Base-by-base conservation (phyloP, 192 early-diverging fungal genomes). In the Linnemannia exigua region DNA sequence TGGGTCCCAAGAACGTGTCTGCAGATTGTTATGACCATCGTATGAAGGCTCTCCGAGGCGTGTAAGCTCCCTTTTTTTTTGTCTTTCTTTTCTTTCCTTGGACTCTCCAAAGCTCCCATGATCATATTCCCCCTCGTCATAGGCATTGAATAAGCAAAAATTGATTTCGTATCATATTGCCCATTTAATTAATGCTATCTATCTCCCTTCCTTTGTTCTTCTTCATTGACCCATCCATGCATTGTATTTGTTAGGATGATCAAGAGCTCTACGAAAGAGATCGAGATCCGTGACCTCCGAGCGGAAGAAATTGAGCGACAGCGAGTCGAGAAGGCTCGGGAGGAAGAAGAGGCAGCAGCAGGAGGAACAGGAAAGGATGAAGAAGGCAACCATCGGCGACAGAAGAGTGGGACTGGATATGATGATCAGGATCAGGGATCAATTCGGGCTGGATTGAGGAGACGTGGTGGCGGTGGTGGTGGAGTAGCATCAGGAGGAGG, bases 1-100 rank as follows among this genome's bases (percentile, higher is more conserved):
- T 86, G 84, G 84, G 84, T 0, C 84, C 84, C 28, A 71, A 63
- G 51, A 86, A 86, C 54, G 84, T 86, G 14, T 86, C 84, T 37
- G 67, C 78, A 52, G 84, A 86, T 41, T 86, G 84, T 33, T 86
- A 86, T 48, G 84, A 86, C 46, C 78, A 66, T 48, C 84, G 84
- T 1, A 86, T 86, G 84, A 86, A 79, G 50, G 84, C 84, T 38
- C 72, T 86, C 61, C 78, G 75, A 19, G 84, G 84, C 69, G 71
- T 86, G 84, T 86, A 80, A 47, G 84, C 73, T 15, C 11, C 37
- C 14, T n/a, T 70, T 38, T 44, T 22, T 46, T 74, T 67, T 75
- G 41, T 70, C 20, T 51, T 22, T 8, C 37, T 22, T 33, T 31
- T 66, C 38, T 46, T 66, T 70, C 25, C 35, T 58, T 17, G 14